Base-by-base conservation (phyloP, 208 protist species). In the Wallacemonas sp. region DNA sequence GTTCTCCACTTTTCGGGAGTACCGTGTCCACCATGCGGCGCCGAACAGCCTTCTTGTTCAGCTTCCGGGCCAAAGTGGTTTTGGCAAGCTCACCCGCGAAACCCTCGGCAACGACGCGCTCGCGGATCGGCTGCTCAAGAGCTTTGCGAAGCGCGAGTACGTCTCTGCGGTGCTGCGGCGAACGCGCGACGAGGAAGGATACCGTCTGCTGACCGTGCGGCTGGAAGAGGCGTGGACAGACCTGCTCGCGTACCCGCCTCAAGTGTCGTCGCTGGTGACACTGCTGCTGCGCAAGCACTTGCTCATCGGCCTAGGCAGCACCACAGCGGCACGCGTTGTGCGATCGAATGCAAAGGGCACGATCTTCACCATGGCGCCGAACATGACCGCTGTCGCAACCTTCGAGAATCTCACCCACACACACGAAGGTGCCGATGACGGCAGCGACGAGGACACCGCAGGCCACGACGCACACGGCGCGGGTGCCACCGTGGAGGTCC, bases 271-370 rank as follows among this genome's bases (percentile, higher is more conserved):
- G 31, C 80, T 93, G 9, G 64, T 88, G 9, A 54, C 71, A n/a
- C 68, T 65, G 12, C 79, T 96, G 0, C 72, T 93, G 39, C 84
- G 87, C 58, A 93, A 96, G 83, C 77, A 93, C 76, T 62, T 91
- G 47, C 66, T 96, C 19, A 61, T 88, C 14, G 86, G 83, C 30
- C 76, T 96, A 17, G 90, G 90, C 42, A 88, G 82, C 51, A 92
- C 85, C n/a, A 80, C 77, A 6, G 66, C 74, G 24, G 86, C 80
- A 15, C 79, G 72, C 12, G 71, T 95, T 0, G 72, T 96, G 28
- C 72, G 77, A 34, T 41, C 70, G 0, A 83, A 54, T 14, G 68
- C 70, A 11, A 86, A 87, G 56, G 90, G 90, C 21, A 77, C 82
- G 2, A 75, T 96, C 27, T 53, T 93, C 22, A 73, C 61, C 14